These are phyloP conservation scores for Gynochthodes officinalis DNA, from an alignment of 257 asterid species.

Conservation along the genomic window DNA sequence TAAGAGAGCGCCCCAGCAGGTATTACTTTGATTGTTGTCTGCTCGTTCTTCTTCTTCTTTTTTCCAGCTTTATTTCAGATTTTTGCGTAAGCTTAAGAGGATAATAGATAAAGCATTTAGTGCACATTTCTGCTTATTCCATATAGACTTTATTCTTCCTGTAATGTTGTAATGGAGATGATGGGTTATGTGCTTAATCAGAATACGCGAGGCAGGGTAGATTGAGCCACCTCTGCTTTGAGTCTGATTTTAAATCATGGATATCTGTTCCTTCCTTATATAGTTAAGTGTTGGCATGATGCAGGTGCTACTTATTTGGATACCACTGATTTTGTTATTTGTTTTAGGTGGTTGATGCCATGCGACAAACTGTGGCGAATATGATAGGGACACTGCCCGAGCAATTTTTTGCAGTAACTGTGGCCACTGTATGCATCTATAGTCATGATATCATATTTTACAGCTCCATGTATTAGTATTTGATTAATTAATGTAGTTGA, in stretches of 20 bases:
- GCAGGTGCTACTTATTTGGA: neutral
- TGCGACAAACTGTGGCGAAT: conserved; percentile 96
- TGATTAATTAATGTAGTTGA: neutral
- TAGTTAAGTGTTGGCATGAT: neutral
- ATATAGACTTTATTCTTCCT: neutral
- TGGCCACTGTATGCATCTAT: conserved; percentile 64
- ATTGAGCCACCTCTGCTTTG: neutral
- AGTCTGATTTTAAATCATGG: neutral
- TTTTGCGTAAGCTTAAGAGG: neutral
- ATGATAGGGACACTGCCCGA: conserved; percentile 98
- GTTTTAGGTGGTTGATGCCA: conserved; percentile 86
- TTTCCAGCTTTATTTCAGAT: neutral
- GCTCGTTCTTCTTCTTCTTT: neutral
- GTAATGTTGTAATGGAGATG: neutral
- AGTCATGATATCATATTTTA: neutral
- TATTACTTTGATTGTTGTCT: conserved; percentile 11
- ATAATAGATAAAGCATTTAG: neutral
- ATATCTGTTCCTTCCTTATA: neutral
- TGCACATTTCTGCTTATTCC: neutral
- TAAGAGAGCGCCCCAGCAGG: conserved; percentile 95
- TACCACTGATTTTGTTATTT: neutral
- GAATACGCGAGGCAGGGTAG: neutral
- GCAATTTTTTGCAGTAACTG: conserved; percentile 88
- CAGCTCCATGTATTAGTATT: neutral
- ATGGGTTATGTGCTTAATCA: neutral